phyloP scores from a whole-genome alignment of 2,329 filamentous ascomycete species.

The Pezicula radicicola region DNA sequence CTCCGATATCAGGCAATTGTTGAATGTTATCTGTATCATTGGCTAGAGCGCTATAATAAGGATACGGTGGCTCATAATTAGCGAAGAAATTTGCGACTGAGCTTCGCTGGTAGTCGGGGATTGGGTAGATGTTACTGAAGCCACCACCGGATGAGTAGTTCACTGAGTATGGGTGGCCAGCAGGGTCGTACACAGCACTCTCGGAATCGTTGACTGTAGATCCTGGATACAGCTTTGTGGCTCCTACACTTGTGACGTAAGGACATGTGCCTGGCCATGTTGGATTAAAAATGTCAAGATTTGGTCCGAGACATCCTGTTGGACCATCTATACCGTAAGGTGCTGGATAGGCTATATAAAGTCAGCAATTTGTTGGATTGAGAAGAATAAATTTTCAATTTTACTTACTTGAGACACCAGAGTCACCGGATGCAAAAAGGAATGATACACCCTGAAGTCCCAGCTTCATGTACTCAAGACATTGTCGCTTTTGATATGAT shows the following conservation, averaged over 20 bases:
- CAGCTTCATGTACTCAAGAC: conserved; percentile 48
- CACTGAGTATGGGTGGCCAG: conserved; percentile 7
- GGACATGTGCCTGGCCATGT: conserved; percentile 39
- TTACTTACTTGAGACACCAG: conserved; percentile 35
- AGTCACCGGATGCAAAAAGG: conserved; percentile 43
- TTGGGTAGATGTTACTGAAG: conserved; percentile 43
- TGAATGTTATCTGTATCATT: conserved; percentile 11
- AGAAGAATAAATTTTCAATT: not conserved
- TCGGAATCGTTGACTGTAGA: conserved; percentile 30
- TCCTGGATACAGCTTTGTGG: conserved; percentile 17
- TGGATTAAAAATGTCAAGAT: conserved; percentile 21
- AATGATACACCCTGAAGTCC: conserved; percentile 43
- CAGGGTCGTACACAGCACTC: conserved; percentile 20
- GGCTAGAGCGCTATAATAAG: conserved; percentile 4
- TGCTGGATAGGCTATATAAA: conserved; percentile 7
- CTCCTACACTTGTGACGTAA: conserved; percentile 39
- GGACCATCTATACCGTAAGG: conserved; percentile 13
- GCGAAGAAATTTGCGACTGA: conserved; percentile 39
- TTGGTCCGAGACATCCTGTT: not conserved
- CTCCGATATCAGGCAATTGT: conserved; percentile 12
- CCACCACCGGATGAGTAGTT: conserved; percentile 39
- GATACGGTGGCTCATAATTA: conserved; percentile 14
- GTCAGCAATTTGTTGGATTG: too few species aligned
- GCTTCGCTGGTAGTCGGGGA: conserved; percentile 38
- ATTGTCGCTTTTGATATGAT: conserved; percentile 50